A percentile compares a stretch with the other conserved stretches of the same genome.
Evolutionary conservation across 2,329 filamentous ascomycete species (phyloP).

Genomic region (Magnaporthiopsis rhizophila): DNA sequence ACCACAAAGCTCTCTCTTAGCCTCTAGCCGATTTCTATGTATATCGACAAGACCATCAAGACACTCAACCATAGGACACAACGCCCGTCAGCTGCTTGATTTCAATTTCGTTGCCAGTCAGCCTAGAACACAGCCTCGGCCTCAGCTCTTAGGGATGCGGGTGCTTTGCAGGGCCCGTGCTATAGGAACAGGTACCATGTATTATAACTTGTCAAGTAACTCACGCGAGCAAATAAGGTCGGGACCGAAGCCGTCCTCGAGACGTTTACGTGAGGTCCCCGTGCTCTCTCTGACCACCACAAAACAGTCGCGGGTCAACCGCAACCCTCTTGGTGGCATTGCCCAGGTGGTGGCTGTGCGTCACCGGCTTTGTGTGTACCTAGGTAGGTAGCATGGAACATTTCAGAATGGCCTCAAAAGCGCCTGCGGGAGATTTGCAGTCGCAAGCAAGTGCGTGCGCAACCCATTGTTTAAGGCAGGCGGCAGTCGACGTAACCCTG

Average conservation of each 20-base stretch:
- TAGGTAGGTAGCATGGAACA: neutral
- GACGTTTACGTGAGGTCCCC: neutral
- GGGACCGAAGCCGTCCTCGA: neutral
- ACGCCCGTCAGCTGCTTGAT: neutral
- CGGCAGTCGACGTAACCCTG: too few species aligned
- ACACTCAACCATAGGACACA: neutral
- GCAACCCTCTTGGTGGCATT: neutral
- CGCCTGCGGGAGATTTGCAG: neutral
- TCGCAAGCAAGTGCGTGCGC: neutral
- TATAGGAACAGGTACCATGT: too few species aligned
- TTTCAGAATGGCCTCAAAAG: neutral
- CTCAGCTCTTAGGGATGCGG: too few species aligned
- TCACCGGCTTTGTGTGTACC: neutral
- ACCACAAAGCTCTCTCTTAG: too few species aligned
- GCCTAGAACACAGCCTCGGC: too few species aligned
- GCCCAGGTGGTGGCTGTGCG: too few species aligned
- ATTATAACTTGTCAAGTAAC: too few species aligned
- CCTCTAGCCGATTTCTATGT: too few species aligned
- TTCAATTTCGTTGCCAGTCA: too few species aligned
- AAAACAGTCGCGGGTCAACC: neutral
- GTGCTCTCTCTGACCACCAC: neutral
- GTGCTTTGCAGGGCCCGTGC: too few species aligned
- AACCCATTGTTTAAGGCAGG: neutral
- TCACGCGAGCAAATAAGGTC: too few species aligned
- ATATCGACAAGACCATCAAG: too few species aligned